These are phyloP conservation scores for Nemophila menziesii DNA, from an alignment of 257 asterid genomes.

Conservation along the genomic window DNA sequence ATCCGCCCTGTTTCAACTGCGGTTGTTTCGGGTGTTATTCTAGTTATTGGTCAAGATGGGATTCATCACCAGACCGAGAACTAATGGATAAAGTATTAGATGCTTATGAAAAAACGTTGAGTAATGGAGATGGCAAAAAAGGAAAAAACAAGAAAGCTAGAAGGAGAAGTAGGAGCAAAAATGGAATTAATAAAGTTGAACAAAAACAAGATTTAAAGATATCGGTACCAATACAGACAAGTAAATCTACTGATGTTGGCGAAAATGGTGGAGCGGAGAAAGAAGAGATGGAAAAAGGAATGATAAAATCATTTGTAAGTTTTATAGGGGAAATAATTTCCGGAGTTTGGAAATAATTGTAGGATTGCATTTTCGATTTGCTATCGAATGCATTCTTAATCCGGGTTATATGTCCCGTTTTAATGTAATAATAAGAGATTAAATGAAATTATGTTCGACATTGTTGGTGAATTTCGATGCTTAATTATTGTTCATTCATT, in stretches of 20 bases:
- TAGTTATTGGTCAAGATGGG: slow-evolving; percentile 37
- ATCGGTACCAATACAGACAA: no score
- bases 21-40: slow-evolving; percentile 29
- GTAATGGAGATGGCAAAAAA: slow-evolving; percentile 14
- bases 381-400: no score
- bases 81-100: slow-evolving; percentile 31
- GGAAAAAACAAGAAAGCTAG: slow-evolving; percentile 18
- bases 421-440: no score
- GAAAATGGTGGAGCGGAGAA: background rate
- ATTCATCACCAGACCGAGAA: slow-evolving; percentile 34
- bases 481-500: no score
- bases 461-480: no score
- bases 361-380: background rate
- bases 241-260: slow-evolving; percentile 1
- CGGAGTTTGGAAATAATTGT: slow-evolving; percentile 15
- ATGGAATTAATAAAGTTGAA: background rate
- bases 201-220: slow-evolving; percentile 4
- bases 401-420: no score
- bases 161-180: slow-evolving; percentile 12
- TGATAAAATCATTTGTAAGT: slow-evolving; percentile 23
- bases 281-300: slow-evolving; percentile 12
- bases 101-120: slow-evolving; percentile 24
- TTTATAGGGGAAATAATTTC: slow-evolving; percentile 28
- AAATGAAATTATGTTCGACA: no score
- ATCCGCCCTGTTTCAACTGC: slow-evolving; percentile 18